These are phyloP conservation scores for Penicillium paneum DNA, from an alignment of 2,329 filamentous ascomycete species.

Conservation along the genomic window DNA sequence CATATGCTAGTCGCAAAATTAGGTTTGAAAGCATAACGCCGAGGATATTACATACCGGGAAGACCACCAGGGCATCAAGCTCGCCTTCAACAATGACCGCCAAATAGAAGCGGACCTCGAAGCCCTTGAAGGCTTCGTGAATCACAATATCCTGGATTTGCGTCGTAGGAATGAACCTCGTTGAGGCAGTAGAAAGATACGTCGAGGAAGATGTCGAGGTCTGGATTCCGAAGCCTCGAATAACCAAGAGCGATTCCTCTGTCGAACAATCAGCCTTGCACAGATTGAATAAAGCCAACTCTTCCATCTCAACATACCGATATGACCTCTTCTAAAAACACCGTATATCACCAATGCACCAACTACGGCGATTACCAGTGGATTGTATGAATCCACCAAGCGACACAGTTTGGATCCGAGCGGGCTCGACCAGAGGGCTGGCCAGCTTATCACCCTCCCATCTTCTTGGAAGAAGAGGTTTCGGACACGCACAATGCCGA, in stretches of 20 bases:
- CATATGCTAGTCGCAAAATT: constrained; percentile 49
- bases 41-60: constrained; percentile 58
- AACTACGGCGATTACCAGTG: constrained; percentile 41
- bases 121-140: constrained; percentile 90
- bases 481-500: constrained; percentile 36
- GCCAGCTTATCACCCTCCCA: constrained; percentile 28
- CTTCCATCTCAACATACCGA: constrained; percentile 38
- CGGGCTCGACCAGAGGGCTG: constrained; percentile 33
- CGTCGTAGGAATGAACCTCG: constrained; percentile 83
- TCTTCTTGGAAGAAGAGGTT: constrained; percentile 26
- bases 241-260: constrained; percentile 82
- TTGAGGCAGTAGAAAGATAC: constrained; percentile 61
- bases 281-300: not conserved
- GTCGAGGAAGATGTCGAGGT: constrained; percentile 69
- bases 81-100: constrained; percentile 88
- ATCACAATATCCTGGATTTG: constrained; percentile 91
- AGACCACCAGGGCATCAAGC: constrained; percentile 87
- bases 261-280: constrained; percentile 37
- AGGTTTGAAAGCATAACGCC: not conserved
- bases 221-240: constrained; percentile 87
- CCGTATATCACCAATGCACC: constrained; percentile 43
- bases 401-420: constrained; percentile 33
- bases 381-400: constrained; percentile 40
- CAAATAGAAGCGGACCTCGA: constrained; percentile 86
- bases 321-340: constrained; percentile 50